Conservation (phyloP, 2,329 filamentous ascomycete genomes). For the Rutstroemia sp. region DNA sequence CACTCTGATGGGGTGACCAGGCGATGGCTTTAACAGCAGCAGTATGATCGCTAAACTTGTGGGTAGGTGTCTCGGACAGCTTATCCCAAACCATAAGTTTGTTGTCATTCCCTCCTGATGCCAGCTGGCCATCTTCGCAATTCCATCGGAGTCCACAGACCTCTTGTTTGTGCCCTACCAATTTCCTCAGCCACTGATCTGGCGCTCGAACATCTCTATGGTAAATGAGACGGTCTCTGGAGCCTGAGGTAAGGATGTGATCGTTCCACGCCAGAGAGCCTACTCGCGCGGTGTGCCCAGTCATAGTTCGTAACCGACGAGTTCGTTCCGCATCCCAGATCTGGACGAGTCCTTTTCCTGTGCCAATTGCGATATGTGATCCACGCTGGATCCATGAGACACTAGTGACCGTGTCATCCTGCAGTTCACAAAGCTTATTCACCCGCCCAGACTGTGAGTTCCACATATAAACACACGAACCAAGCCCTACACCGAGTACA, state of each 20-base stretch:
- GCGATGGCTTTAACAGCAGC: slow-evolving; percentile 96
- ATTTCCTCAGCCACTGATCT: slow-evolving; percentile 79
- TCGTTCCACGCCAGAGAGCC: slow-evolving; percentile 96
- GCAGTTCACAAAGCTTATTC: slow-evolving; percentile 86
- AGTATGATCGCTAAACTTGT: slow-evolving; percentile 90
- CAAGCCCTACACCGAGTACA: slow-evolving; percentile 84
- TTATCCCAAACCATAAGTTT: slow-evolving; percentile 99
- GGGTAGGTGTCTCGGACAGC: slow-evolving; percentile 81
- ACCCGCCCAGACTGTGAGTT: slow-evolving; percentile 87
- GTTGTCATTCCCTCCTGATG: slow-evolving; percentile 96
- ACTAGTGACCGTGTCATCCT: slow-evolving; percentile 90
- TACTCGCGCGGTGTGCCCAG: slow-evolving; percentile 86
- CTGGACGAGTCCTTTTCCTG: slow-evolving; percentile 87
- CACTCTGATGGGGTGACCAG: slow-evolving; percentile 94
- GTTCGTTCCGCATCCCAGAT: slow-evolving; percentile 94
- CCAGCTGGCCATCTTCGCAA: slow-evolving; percentile 87
- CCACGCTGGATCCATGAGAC: slow-evolving; percentile 98
- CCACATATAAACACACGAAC: slow-evolving; percentile 97
- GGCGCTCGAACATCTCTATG: slow-evolving; percentile 92
- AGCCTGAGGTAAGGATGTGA: slow-evolving; percentile 93
- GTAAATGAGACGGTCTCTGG: slow-evolving; percentile 85
- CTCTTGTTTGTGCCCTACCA: slow-evolving; percentile 95
- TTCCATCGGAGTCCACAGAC: slow-evolving; percentile 98
- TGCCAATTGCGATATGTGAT: slow-evolving; percentile 91
- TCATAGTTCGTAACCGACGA: slow-evolving; percentile 87